A percentile compares a stretch with the other conserved stretches of the same genome.
Evolutionary conservation across 352 stramenopile species (phyloP).

Genomic region (Aphanomyces invadans): DNA sequence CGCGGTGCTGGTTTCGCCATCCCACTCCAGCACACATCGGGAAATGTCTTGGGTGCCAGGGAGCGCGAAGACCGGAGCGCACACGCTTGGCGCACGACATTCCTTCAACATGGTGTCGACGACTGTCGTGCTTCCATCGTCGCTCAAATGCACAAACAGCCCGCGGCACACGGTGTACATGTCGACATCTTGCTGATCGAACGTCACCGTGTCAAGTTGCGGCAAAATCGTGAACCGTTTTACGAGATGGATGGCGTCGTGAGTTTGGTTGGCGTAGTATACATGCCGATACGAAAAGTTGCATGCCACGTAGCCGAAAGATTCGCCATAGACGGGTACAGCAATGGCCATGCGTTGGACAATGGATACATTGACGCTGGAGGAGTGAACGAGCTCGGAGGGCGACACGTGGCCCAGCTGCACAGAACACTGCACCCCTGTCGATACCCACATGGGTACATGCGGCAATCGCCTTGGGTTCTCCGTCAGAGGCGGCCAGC

Average conservation of each 20-base stretch:
- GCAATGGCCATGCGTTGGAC: background rate
- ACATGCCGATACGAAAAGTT: background rate
- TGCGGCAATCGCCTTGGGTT: too few species aligned
- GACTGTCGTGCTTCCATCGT: background rate
- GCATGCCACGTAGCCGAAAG: background rate
- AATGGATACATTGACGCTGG: background rate
- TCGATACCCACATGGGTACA: background rate
- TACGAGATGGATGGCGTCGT: background rate
- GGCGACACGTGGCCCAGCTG: background rate
- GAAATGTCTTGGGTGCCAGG: background rate
- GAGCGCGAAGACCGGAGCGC: background rate
- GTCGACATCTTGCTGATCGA: background rate
- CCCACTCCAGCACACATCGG: background rate
- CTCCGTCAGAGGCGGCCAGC: background rate
- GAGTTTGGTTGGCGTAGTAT: background rate
- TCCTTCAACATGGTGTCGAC: background rate
- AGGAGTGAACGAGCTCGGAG: background rate
- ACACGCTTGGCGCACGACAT: background rate
- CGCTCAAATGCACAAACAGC: background rate
- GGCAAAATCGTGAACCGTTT: background rate
- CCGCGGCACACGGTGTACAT: background rate
- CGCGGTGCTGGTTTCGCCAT: background rate
- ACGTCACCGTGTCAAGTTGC: background rate
- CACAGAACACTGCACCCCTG: background rate
- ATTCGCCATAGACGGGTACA: background rate